Evolutionary conservation across 495 filamentous ascomycete species (phyloP).

Genomic region (Acidiella bohemica): DNA sequence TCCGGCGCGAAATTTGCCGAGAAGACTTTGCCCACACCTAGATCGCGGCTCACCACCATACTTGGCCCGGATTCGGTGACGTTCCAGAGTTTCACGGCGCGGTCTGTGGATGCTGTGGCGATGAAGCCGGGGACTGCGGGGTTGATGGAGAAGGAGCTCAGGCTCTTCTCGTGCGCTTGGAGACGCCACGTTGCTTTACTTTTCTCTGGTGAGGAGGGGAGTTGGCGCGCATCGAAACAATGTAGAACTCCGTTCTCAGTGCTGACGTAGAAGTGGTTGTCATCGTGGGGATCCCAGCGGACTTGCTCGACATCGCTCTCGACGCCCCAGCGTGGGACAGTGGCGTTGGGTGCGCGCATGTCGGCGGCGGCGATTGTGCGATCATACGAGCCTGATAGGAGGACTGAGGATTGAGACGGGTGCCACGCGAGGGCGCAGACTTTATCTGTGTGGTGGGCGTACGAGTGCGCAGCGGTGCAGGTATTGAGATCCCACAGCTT

Average conservation of each 20-base stretch:
- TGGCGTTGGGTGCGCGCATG: conserved; percentile 77
- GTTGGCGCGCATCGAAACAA: conserved; percentile 64
- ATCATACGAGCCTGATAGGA: conserved; percentile 90
- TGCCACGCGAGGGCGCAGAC: conserved; percentile 94
- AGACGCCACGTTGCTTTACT: conserved; percentile 84
- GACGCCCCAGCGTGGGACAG: conserved; percentile 69
- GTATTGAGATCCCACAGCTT: conserved; percentile 97
- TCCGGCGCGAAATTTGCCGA: conserved; percentile 82
- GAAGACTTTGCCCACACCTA: conserved; percentile 91
- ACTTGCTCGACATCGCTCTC: conserved; percentile 90
- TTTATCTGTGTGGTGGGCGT: conserved; percentile 82
- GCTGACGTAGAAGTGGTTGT: conserved; percentile 73
- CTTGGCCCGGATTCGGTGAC: conserved; percentile 47
- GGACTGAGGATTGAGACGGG: conserved; percentile 65
- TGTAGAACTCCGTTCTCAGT: conserved; percentile 86
- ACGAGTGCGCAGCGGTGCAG: conserved; percentile 83
- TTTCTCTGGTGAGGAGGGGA: conserved; percentile 51
- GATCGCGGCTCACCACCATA: conserved; percentile 80
- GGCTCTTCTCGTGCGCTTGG: conserved; percentile 84
- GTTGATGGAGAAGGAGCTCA: conserved; percentile 95
- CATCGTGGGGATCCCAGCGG: conserved; percentile 82
- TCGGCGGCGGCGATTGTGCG: conserved; percentile 81
- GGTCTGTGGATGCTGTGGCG: conserved; percentile 83
- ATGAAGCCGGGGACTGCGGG: conserved; percentile 78
- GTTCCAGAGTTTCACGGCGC: conserved; percentile 94